Base-by-base conservation (phyloP, 305 asterid species). In the Fraxinus xanthoxyloides region DNA sequence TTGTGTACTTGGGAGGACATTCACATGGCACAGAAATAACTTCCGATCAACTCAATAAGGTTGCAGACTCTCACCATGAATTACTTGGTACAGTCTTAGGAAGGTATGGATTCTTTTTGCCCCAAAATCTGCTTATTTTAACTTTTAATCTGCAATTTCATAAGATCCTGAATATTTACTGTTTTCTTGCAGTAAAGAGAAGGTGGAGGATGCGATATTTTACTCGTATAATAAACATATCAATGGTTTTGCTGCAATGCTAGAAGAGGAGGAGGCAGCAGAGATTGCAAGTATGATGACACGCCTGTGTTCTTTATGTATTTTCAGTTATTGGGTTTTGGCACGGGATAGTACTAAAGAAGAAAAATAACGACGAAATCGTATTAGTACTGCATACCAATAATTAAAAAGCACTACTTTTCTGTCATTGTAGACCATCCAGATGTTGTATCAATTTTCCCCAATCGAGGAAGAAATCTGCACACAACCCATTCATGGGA, bases 401-500 rank as follows among this genome's bases (percentile, higher is more conserved):
- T 59, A 59, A 59, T 6, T 21, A 54, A 32, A 54, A 76, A 6
- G 51, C 69, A 15, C n/a, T 13, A 36, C 9, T 30, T 43, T n/a
- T 81, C 12, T 3, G 1, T 21, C 15, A 72, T 43, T 38, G 72
- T 19, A 92, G 98, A 82, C 78, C 97, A 88, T 82, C 92, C 93
- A 0, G 89, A 76, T 3, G 98, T 93, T 51, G 85, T 90, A 0
- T 92, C 98, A 0, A 90, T 95, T 7, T 87, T 94, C 80, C 13
- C 32, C 81, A 88, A 88, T 46, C 36, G 80, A 32, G 89, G 79
- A 0, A 90, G 77, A 76, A 87, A 85, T 67, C 56, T 93, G 74
- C 98, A 95, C 87, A 95, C 99, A 17, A 89, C 97, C 15, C 93
- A 77, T 72, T 89, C 98, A 23, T 96, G 99, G 99, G 92, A 90